Conservation (phyloP, 768 basidiomycete species). For the Auriculariales sp. region DNA sequence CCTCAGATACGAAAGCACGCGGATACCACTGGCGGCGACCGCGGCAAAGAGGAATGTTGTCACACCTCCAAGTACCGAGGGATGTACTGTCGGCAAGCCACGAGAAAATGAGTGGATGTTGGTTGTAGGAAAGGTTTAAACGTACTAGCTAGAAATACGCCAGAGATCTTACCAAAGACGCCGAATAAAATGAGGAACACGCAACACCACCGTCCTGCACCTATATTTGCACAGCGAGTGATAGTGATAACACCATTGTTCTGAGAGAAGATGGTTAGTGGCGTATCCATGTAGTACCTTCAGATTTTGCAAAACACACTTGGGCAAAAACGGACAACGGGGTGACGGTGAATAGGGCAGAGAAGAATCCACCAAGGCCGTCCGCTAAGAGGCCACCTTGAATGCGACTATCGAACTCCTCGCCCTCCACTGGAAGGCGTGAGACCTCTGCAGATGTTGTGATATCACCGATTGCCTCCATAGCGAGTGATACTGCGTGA, state of each 20-base stretch:
- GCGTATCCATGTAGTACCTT: no score
- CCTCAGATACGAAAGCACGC: slow-evolving; percentile 44
- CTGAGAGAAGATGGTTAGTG: no score
- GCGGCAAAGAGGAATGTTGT: slow-evolving; percentile 78
- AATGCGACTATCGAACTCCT: slow-evolving; percentile 66
- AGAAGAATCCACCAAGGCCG: slow-evolving; percentile 67
- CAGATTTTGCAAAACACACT: no score
- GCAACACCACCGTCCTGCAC: slow-evolving; percentile 70
- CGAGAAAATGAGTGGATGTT: neutral
- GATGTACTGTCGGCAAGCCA: slow-evolving; percentile 34
- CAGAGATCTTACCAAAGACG: slow-evolving; percentile 66
- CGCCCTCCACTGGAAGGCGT: slow-evolving; percentile 21
- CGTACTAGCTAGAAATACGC: slow-evolving; percentile 64
- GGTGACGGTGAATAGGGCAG: slow-evolving; percentile 67
- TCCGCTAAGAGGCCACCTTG: slow-evolving; percentile 64
- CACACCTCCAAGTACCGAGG: slow-evolving; percentile 69
- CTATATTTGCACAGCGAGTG: slow-evolving; percentile 70
- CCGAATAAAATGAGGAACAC: slow-evolving; percentile 69
- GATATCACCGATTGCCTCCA: slow-evolving; percentile 80
- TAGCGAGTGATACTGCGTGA: slow-evolving; percentile 46
- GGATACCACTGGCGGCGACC: slow-evolving; percentile 54
- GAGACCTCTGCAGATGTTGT: slow-evolving; percentile 77
- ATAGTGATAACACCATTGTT: slow-evolving; percentile 80
- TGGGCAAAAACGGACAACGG: slow-evolving; percentile 70
- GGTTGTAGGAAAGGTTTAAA: neutral